These are phyloP conservation scores for Aechmea fasciata DNA, from an alignment of 176 grass and related monocot species.

Conservation along the genomic window DNA sequence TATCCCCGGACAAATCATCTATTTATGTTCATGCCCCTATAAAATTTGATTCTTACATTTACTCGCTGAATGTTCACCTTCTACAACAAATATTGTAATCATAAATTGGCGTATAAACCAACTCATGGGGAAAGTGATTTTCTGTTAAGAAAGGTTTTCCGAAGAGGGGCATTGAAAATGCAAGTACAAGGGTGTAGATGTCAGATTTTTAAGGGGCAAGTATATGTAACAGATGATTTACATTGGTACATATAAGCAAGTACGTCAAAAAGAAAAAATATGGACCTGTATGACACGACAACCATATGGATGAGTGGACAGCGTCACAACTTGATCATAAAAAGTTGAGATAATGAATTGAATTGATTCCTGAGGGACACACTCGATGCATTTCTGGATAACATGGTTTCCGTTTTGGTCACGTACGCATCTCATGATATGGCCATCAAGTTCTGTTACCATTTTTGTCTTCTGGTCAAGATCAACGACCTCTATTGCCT, in stretches of 20 bases:
- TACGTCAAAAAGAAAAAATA: background rate
- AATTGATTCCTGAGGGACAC: constrained; percentile 68
- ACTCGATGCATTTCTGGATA: constrained; percentile 97
- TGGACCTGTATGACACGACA: constrained; percentile 85
- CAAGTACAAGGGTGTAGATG: background rate
- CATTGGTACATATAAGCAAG: constrained; percentile 8
- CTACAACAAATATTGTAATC: no score
- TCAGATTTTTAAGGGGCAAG: background rate
- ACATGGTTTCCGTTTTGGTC: constrained; percentile 99
- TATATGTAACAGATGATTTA: background rate
- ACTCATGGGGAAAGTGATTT: no score
- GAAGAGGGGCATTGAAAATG: background rate
- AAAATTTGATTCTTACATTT: no score
- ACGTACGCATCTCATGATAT: constrained; percentile 83
- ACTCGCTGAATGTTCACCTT: no score
- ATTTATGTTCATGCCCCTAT: no score
- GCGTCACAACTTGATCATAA: constrained; percentile 73
- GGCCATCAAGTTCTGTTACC: constrained; percentile 73
- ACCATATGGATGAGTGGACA: constrained; percentile 91
- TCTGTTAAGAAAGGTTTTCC: no score
- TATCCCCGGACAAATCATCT: no score
- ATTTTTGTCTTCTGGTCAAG: constrained; percentile 88
- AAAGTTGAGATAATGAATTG: constrained; percentile 88
- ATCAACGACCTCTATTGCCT: constrained; percentile 94
- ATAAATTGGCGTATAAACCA: no score